Base-by-base conservation (phyloP, 2,329 filamentous ascomycete species). In the Trichoderma sp. region DNA sequence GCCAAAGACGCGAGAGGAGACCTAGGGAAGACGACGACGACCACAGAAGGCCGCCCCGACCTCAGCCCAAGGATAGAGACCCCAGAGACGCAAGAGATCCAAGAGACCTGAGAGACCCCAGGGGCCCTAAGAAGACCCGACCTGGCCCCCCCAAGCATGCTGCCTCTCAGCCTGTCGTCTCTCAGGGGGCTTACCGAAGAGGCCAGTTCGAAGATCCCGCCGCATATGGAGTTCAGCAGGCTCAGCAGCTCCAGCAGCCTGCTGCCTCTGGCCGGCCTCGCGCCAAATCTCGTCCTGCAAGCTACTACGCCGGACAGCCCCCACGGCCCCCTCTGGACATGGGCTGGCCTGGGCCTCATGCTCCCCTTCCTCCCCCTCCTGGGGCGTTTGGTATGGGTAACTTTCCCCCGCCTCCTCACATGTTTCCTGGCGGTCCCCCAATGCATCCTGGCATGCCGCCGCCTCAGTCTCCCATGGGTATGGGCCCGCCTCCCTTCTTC, bases 171-270 rank as follows among this genome's bases (percentile, higher is more conserved):
- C 78, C 81, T 30, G 74, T 79, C 55, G 76, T 82, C 65, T 77
- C 77, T 70, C 79, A 81, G 67, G 75, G 75, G 57, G 50, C 47
- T 6, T 77, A 78, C 68, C 76, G 76, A 47, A 75, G 81, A 66
- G 78, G 78, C 12, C 78, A 78, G 59, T 76, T 79, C 36, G 81
- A 82, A 26, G 78, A 81, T 47, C 78, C 79, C 17, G 77, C 80
- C n/a, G 80, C 74, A 71, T 82, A 82, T 71, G 80, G 77, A 50
- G 74, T 81, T 39, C 78, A 80, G 68, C 80, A 81, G 36, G 74
- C 81, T 34, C 78, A 80, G 65, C 76, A 77, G 47, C 74, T 81
- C 36, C 78, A 80, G 68, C 80, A 81, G 65, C 76, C 81, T 62
- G 80, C 79, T 4, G 72, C 75, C 9, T 76, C 80, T 4, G 76